Base-by-base conservation (phyloP, 2,329 filamentous ascomycete genomes). In the Helicocarpus griseus region DNA sequence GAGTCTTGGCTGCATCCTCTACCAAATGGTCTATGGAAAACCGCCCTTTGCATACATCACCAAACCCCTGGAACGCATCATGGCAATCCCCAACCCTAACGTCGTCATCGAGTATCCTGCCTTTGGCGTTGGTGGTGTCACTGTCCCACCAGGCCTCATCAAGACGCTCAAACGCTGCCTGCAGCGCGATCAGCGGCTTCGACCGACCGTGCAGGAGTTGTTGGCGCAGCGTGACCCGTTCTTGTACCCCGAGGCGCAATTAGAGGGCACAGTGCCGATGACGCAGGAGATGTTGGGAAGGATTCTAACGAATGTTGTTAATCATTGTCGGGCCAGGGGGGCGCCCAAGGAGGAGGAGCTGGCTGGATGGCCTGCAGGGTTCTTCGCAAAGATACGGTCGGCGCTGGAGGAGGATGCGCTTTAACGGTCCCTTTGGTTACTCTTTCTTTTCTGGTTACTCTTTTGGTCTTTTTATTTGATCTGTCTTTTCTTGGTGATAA, bases 21-120 rank as follows among this genome's bases (percentile, higher is more conserved):
- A 95, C 71, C 91, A 97, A 66, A 94, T 98, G 87, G 87, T 91
- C 0, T 98, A 98, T 65, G 93, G 93, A n/a, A 79, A 85, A n/a
- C 86, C 89, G 3, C 93, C 93, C 0, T 98, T 98, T 63, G 89
- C 85, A 13, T 90, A 97, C 65, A 94, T 98, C 59, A 75, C 81
- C 53, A 93, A 91, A 69, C 87, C 85, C 63, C 87, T 95, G 73
- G 82, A 87, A 35, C 83, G 89, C 21, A 93, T 94, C 52, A 69
- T 75, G 68, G 70, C 72, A 11, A 77, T 77, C 49, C 71, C 73
- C 9, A 76, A 76, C 54, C 73, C 73, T 6, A 70, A 70, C 48
- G 71, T 76, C 35, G 64, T 69, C 50, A 76, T 76, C 48, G 67
- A 71, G 28, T 76, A 73, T 53, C 73, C 73, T 1, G 60, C 64